Evolutionary conservation across 2,329 filamentous ascomycete species (phyloP).

Genomic region (Exophiala alcalophila): DNA sequence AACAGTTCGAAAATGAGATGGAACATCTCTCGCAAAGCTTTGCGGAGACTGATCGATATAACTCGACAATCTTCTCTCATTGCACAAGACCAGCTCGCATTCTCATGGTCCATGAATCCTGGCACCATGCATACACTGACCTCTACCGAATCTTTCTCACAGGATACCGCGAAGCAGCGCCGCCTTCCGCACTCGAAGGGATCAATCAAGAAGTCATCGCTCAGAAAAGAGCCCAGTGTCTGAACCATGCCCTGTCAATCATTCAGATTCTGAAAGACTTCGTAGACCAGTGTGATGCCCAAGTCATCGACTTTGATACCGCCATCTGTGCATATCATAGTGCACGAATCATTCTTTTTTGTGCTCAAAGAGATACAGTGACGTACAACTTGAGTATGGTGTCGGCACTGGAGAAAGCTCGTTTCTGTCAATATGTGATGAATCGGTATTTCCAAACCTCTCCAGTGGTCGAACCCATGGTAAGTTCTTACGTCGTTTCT

Average conservation of each 20-base stretch:
- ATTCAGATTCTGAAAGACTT: conserved; percentile 19
- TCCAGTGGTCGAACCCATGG: conserved; percentile 19
- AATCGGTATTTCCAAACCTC: conserved; percentile 14
- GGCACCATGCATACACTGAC: conserved; percentile 24
- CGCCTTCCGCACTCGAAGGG: conserved; percentile 13
- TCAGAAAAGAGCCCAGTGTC: conserved; percentile 7
- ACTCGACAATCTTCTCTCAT: conserved; percentile 14
- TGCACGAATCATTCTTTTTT: conserved; percentile 20
- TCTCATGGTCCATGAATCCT: conserved; percentile 24
- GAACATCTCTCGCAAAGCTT: conserved; percentile 20
- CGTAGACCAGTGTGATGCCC: conserved; percentile 14
- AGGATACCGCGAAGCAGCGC: conserved; percentile 20
- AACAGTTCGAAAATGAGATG: conserved; percentile 16
- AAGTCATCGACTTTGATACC: conserved; percentile 18
- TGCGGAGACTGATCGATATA: conserved; percentile 16
- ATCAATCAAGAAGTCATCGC: conserved; percentile 15
- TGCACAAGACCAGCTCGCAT: conserved; percentile 15
- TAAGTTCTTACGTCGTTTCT: neutral
- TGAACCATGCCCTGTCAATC: conserved; percentile 19
- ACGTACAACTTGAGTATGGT: conserved; percentile 12
- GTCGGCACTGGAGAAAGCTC: conserved; percentile 13
- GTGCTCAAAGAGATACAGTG: conserved; percentile 6
- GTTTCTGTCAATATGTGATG: conserved; percentile 15
- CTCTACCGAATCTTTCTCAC: conserved; percentile 23
- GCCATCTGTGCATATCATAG: conserved; percentile 21